These are phyloP conservation scores for Eleusine coracana DNA, from an alignment of 176 grass and related monocot genomes.

Conservation along the genomic window DNA sequence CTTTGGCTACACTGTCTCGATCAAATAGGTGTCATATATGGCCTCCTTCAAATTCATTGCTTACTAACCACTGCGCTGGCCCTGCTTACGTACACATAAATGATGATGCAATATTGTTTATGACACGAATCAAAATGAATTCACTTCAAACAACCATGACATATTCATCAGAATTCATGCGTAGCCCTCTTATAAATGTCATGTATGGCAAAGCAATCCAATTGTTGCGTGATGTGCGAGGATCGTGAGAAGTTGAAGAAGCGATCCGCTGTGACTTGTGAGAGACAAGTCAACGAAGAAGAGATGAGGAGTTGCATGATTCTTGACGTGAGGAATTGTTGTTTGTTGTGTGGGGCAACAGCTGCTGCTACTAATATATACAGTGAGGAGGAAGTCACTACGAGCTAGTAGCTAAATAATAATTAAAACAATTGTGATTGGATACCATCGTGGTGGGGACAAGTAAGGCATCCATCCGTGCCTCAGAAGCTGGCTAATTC, in stretches of 20 bases:
- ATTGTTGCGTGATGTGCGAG: background rate
- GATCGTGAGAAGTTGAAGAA: background rate
- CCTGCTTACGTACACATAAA: background rate
- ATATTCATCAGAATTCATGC: background rate
- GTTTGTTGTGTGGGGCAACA: background rate
- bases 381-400: background rate
- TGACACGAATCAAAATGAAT: background rate
- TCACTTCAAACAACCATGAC: background rate
- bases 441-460: constrained; percentile 48
- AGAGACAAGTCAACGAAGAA: constrained; percentile 45
- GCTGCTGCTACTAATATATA: background rate
- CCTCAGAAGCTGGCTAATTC: constrained; percentile 3
- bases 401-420: background rate
- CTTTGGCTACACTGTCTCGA: constrained; percentile 28
- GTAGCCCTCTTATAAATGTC: background rate
- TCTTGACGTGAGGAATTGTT: constrained; percentile 54
- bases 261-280: constrained; percentile 13
- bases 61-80: constrained; percentile 12
- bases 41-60: constrained; percentile 8
- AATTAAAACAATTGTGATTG: background rate
- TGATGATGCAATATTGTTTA: background rate
- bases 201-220: background rate
- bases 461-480: constrained; percentile 53
- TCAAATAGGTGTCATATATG: constrained; percentile 11
- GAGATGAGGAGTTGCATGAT: constrained; percentile 21